Evolutionary conservation across 345 rosid species (phyloP), one percentile per base, ranked within the genome.

Genomic region (Psidium guajava): DNA sequence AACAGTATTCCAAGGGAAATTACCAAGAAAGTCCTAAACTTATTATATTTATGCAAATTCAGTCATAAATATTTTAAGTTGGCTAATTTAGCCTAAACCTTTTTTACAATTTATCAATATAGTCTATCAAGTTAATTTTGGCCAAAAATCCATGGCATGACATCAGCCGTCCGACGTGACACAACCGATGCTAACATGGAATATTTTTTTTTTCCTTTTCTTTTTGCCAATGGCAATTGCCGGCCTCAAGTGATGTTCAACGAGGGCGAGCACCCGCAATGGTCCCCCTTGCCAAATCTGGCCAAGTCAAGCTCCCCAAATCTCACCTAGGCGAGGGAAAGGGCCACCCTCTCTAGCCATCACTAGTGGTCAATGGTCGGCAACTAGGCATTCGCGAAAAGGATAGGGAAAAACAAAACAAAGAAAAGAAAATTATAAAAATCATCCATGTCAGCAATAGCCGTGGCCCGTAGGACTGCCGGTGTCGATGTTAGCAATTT

Each of bases 401-500:
- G 13, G 25, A 56, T 9, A 22, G 0, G n/a, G 58, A 22, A 24
- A 24, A 56, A 9, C 59, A 22, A 56, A 8, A 11, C 4, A 10
- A 10, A 0, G n/a, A 55, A 55, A 56, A 56, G 24, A 56, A 52
- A 15, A 5, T 52, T 52, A 2, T 52, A 24, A 56, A 56, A 24
- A 56, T 56, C 24, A 3, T 56, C 5, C 24, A 54, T 8, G 22
- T 54, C 56, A 6, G 2, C 3, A 9, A 2, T 2, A 2, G 6
- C 6, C 1, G 0, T n/a, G 5, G 5, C 9, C 15, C 3, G 1
- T 61, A 61, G 9, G 11, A 28, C 1, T 0, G 2, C 3, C 10
- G 28, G 5, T 3, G 15, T 61, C 11, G 4, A 15, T 3, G 0
- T 61, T 16, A 15, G 3, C 0, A 1, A 15, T 28, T 61, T 61